Base-by-base conservation (phyloP, 1,139 yeast genomes). In the Suhomyces choctaworum region DNA sequence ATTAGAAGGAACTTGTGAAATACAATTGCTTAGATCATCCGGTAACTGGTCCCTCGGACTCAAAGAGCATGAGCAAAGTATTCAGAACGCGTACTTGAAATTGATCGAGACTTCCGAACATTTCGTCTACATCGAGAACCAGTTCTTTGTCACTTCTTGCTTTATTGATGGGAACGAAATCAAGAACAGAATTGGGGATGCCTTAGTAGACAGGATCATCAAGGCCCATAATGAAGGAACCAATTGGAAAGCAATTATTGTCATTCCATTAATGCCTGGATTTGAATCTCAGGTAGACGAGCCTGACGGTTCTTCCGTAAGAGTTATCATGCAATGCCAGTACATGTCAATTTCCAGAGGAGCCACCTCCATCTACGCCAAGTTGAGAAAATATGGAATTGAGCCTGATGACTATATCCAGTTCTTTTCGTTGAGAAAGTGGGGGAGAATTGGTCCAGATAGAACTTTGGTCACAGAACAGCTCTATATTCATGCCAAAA, bases 251-350 rank as follows among this genome's bases (percentile, higher is more conserved):
- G 97, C 97, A 1, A 76, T 89, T 13, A 82, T 92, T 42, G 76
- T 92, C 5, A 88, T 94, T 42, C 99, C 99, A 3, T 69, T 94
- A 48, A 88, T 92, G 95, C 99, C 99, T 1, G 99, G 98, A 0
- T 94, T 94, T 58, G 95, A 87, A 53, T 82, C 96, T 12, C 88
- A 89, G 48, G 95, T 94, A 22, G 97, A 92, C 57, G 79, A 86
- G 46, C 86, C 95, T 5, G 97, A 89, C 48, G 98, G 97, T 5
- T 84, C 96, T 0, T 80, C 96, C 15, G 92, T 94, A 5, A 77
- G 99, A 50, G 85, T 92, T 22, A 94, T 94, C 50, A 90, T 92
- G 95, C 95, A 90, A 63, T 89, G 97, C 55, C 97, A 94, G 61
- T 94, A 80, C 58, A 81, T 86, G 79, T 83, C 96, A 2, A 94